A percentile compares a stretch with the other conserved stretches of the same genome.
Conservation (phyloP, 1,284 basidiomycete genomes). For the Microbotryum saponariae region DNA sequence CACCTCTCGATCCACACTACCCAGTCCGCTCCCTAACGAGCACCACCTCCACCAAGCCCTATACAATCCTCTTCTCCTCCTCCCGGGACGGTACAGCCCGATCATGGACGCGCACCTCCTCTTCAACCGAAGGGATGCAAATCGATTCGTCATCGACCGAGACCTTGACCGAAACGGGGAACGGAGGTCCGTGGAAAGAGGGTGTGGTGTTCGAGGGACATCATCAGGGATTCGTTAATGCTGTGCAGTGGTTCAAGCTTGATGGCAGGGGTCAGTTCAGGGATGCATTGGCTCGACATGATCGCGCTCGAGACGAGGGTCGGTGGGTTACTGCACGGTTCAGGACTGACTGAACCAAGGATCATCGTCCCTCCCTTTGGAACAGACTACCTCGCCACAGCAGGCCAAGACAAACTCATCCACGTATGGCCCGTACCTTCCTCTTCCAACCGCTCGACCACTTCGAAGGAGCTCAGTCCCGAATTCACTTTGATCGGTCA, state of each 20-base stretch:
- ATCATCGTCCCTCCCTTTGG: neutral
- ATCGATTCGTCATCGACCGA: conserved; percentile 43
- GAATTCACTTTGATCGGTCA: conserved; percentile 55
- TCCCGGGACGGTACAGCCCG: conserved; percentile 85
- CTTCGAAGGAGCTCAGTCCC: conserved; percentile 21
- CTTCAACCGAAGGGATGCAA: conserved; percentile 49
- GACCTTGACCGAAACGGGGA: neutral
- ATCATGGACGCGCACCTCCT: conserved; percentile 60
- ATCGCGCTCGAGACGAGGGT: neutral
- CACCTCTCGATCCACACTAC: neutral
- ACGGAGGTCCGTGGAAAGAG: conserved; percentile 24
- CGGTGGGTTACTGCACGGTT: conserved; percentile 2
- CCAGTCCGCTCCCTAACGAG: conserved; percentile 56
- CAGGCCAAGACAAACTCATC: conserved; percentile 75
- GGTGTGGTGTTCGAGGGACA: conserved; percentile 11
- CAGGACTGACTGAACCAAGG: conserved; percentile 4
- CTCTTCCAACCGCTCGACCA: conserved; percentile 18
- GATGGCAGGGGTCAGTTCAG: conserved; percentile 41
- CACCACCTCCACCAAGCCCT: conserved; percentile 51
- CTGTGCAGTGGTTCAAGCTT: conserved; percentile 66
- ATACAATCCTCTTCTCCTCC: conserved; percentile 69
- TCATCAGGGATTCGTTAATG: conserved; percentile 69
- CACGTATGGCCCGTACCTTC: conserved; percentile 64
- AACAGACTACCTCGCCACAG: conserved; percentile 71
- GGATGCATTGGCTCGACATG: neutral